Evolutionary conservation across 306 rosid species (phyloP), one percentile per base, ranked within the genome.

Genomic region (Inga laurina): DNA sequence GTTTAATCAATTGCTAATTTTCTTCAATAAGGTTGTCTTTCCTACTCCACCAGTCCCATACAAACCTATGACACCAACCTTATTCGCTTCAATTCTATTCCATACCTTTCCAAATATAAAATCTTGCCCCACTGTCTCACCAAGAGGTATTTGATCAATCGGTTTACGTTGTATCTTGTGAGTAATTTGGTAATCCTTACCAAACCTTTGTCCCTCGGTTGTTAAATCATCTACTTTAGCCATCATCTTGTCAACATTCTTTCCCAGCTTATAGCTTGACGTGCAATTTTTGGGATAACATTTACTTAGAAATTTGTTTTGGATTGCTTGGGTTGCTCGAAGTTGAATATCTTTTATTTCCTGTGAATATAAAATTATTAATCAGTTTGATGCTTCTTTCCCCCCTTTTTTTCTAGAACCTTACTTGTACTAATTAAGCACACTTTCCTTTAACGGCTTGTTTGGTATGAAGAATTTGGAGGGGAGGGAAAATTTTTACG

Each of bases 1-100:
- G n/a, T n/a, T n/a, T n/a, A n/a, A n/a, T n/a, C n/a, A n/a, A 51
- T 43, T 79, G 14, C 43, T 43, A 51, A 84, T 51, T 79, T 49
- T 79, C 27, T 27, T 64, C 34, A 79, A 9, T 21, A 79, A 79
- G 16, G 83, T 84, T 0, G 83, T 78, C 70, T 84, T 79, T 0
- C 86, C 86, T 0, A 2, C 64, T 0, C 86, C 83, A 0, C 80
- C 83, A 72, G 86, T 88, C 21, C 89, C 91, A 57, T 68, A 79
- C 4, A 86, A 13, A 0, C 82, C 82, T 21, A 82, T 46, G 3
- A 14, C 52, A 24, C 78, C 77, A 37, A 68, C 48, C 10, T 39
- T 30, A 2, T 68, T 73, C 18, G 48, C 27, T 54, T 61, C 34
- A 21, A 80, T 2, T 13, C 44, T 51, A 1, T 68, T 64, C 51